phyloP scores from a whole-genome alignment of 768 basidiomycete species.

The Boletus eberwhitei region DNA sequence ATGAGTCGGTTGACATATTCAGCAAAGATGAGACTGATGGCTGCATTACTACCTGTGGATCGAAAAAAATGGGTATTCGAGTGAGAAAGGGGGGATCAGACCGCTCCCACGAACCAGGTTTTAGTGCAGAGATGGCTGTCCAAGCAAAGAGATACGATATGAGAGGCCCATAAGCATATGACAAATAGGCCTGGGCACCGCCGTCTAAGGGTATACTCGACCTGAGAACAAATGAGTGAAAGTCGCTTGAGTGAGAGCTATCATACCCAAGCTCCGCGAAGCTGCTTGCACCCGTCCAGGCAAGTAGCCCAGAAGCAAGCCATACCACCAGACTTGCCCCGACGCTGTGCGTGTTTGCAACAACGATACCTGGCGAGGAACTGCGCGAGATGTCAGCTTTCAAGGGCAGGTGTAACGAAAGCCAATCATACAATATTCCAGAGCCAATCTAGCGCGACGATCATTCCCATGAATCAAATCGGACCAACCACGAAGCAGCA shows the following conservation, averaged over 20 bases:
- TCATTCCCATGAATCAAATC: conserved; percentile 1
- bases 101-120: conserved; percentile 54
- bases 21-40: conserved; percentile 84
- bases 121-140: conserved; percentile 88
- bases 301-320: conserved; percentile 77
- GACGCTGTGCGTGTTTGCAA: conserved; percentile 84
- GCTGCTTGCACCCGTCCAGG: conserved; percentile 95
- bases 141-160: conserved; percentile 91
- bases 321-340: conserved; percentile 88
- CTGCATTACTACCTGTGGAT: conserved; percentile 64
- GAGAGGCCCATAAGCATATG: conserved; percentile 84
- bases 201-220: conserved; percentile 42
- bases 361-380: conserved; percentile 89
- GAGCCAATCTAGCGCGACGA: conserved; percentile 66
- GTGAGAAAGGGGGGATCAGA: not conserved
- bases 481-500: not conserved
- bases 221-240: conserved; percentile 7
- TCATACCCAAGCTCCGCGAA: conserved; percentile 87
- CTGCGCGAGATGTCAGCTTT: conserved; percentile 35
- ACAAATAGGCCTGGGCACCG: conserved; percentile 75
- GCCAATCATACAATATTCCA: conserved; percentile 78
- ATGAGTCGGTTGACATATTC: conserved; percentile 92
- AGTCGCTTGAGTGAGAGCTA: not conserved
- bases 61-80: conserved; percentile 1
- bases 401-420: not conserved